Evolutionary conservation across 2,329 filamentous ascomycete species (phyloP).

Genomic region (Calycina marina): DNA sequence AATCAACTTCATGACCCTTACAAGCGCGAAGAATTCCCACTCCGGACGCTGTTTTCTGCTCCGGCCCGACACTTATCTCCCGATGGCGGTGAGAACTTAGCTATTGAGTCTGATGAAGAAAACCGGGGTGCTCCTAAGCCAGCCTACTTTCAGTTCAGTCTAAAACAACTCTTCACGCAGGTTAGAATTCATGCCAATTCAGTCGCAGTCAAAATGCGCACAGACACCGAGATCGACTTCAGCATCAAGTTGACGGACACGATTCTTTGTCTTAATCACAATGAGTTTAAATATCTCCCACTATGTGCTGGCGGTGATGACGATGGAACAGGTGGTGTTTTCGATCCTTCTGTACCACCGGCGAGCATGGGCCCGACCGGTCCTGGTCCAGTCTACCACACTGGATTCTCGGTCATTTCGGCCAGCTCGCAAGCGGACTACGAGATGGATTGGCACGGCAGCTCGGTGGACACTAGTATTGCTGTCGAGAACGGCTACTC

Average conservation of each 20-base stretch:
- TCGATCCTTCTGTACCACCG: constrained; percentile 22
- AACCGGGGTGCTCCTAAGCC: no score
- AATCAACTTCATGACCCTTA: no score
- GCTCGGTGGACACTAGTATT: constrained; percentile 1
- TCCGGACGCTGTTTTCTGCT: no score
- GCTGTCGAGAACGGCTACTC: not conserved
- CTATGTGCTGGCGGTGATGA: constrained; percentile 48
- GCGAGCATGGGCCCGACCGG: not conserved
- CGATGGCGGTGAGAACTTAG: no score
- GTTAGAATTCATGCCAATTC: constrained; percentile 2
- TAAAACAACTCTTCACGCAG: constrained; percentile 5
- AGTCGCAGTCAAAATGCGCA: constrained; percentile 4
- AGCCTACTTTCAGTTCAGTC: not conserved
- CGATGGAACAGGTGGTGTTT: constrained; percentile 35
- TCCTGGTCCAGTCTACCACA: not conserved
- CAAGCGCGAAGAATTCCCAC: no score
- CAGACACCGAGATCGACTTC: constrained; percentile 2
- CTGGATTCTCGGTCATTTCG: not conserved
- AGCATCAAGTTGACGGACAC: constrained; percentile 22
- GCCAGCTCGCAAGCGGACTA: not conserved
- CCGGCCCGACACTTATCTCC: no score
- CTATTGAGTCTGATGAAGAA: no score
- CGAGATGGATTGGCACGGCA: not conserved
- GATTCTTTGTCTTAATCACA: constrained; percentile 35
- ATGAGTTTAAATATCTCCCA: constrained; percentile 48